phyloP scores from a whole-genome alignment of 441 rosid species.

The Aleurites moluccanus region DNA sequence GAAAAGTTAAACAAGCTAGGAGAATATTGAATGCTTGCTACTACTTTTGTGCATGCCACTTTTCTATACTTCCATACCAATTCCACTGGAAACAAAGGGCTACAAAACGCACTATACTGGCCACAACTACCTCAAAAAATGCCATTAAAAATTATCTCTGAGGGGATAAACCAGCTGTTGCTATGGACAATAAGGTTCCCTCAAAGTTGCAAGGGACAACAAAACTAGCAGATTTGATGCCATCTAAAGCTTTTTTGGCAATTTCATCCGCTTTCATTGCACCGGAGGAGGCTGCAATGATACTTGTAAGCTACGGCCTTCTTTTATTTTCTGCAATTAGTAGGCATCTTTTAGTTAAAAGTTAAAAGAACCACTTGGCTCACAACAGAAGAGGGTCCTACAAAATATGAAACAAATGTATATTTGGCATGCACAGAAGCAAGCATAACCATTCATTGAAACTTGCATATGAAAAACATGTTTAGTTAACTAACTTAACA shows the following conservation, averaged over 20 bases:
- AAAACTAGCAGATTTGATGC: conserved; percentile 73
- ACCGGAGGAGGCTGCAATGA: conserved; percentile 65
- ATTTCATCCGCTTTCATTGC: conserved; percentile 82
- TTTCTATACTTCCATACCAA: conserved; percentile 68
- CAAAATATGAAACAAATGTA: neutral
- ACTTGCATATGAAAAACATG: neutral
- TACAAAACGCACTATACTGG: conserved; percentile 47
- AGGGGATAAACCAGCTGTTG: conserved; percentile 83
- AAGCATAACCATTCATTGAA: neutral
- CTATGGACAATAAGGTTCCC: conserved; percentile 62
- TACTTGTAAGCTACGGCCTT: conserved; percentile 63
- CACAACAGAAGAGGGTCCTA: neutral
- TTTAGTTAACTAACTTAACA: neutral
- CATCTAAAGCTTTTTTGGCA: conserved; percentile 68
- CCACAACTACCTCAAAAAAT: conserved; percentile 63
- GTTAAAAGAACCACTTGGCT: neutral
- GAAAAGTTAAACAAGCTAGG: neutral
- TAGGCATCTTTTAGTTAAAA: neutral
- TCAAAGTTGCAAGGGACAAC: conserved; percentile 71
- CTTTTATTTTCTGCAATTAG: conserved; percentile 59
- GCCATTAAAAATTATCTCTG: conserved; percentile 77
- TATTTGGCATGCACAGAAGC: neutral
- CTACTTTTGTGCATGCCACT: conserved; percentile 49
- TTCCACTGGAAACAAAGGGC: conserved; percentile 80
- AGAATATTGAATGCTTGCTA: conserved; percentile 23